Evolutionary conservation across 345 rosid genomes (phyloP).

Genomic region (Bretschneidera sinensis): DNA sequence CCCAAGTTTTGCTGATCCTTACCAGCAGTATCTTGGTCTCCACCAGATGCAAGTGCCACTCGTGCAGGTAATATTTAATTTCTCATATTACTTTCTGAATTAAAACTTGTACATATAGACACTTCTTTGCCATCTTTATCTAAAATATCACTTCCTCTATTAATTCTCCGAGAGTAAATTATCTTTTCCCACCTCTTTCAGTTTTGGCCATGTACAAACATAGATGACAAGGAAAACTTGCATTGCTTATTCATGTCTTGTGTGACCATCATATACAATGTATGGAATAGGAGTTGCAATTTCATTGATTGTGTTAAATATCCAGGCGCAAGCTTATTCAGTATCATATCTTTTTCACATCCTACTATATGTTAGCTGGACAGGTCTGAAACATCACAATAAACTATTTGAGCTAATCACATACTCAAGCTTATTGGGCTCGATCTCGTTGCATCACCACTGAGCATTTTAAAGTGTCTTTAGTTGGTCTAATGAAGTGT

Average conservation of each 20-base stretch:
- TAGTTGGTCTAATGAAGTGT: neutral
- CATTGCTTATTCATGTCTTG: no score
- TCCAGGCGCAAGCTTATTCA: no score
- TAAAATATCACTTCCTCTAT: no score
- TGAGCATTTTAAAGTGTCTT: neutral
- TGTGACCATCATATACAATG: no score
- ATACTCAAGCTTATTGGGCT: no score
- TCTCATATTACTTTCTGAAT: neutral
- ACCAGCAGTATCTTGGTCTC: constrained; percentile 55
- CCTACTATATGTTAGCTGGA: neutral
- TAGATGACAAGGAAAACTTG: no score
- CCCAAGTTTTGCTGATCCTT: constrained; percentile 54
- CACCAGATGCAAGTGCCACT: constrained; percentile 50
- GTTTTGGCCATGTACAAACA: neutral
- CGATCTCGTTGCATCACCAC: no score
- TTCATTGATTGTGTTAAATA: no score
- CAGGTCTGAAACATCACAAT: neutral
- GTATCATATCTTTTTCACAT: no score
- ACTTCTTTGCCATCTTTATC: no score
- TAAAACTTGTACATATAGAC: neutral
- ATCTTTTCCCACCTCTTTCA: neutral
- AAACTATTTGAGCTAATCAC: neutral
- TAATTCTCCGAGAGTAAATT: neutral
- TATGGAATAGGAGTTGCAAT: no score
- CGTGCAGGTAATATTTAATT: constrained; percentile 41